Percentiles rank a stretch among this genome's conserved stretches.
These are phyloP conservation scores for Camelina neglecta DNA, from an alignment of 345 rosid species.

Conservation along the genomic window DNA sequence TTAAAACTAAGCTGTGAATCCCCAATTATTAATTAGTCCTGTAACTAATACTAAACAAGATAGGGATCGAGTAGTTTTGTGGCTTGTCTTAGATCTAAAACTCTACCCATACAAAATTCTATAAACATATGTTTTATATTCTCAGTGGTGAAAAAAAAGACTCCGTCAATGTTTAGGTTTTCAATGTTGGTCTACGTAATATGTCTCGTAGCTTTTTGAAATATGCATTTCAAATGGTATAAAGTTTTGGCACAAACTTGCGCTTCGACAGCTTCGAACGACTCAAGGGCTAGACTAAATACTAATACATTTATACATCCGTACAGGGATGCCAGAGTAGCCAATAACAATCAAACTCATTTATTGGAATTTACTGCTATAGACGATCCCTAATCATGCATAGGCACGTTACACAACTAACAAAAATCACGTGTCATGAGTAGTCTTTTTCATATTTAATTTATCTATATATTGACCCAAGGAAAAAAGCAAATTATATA, in stretches of 20 bases:
- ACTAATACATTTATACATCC: background rate
- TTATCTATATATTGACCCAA: background rate
- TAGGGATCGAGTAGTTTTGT: background rate
- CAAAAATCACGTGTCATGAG: conserved; percentile 15
- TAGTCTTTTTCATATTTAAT: conserved; percentile 27
- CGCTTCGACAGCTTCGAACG: background rate
- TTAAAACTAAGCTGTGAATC: background rate
- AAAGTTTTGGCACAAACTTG: background rate
- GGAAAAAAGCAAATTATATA: background rate
- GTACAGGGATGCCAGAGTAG: conserved; percentile 1
- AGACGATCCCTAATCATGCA: conserved; percentile 30
- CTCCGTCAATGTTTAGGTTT: too few species aligned
- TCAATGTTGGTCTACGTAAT: too few species aligned
- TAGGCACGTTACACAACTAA: conserved; percentile 30
- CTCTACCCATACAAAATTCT: too few species aligned
- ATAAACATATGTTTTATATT: too few species aligned
- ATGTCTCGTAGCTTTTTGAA: background rate
- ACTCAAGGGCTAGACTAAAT: background rate
- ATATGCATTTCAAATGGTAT: background rate
- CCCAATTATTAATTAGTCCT: background rate
- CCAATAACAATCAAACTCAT: conserved; percentile 15
- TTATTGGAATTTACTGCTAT: conserved; percentile 28
- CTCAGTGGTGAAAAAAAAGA: too few species aligned
- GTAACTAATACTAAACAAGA: background rate
- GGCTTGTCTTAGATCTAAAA: background rate